A percentile compares a stretch with the other conserved stretches of the same genome.
These are phyloP conservation scores for Roridomyces roridus DNA, from an alignment of 768 basidiomycete genomes.

Conservation along the genomic window DNA sequence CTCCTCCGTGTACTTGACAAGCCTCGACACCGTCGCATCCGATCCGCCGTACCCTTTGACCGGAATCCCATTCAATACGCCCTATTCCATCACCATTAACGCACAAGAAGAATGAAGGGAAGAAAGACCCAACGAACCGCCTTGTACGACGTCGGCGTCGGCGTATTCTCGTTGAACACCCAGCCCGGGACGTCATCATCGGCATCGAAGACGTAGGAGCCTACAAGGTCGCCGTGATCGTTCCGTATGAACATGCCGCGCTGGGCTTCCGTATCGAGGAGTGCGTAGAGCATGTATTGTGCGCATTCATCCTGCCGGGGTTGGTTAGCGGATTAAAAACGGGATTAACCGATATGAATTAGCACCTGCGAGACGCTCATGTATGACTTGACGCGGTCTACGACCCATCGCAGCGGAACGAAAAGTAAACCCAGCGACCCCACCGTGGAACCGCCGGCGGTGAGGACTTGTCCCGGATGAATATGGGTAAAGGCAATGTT, in stretches of 20 bases:
- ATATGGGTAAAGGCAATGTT: slow-evolving; percentile 31
- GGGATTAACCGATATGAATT: no score
- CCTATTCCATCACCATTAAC: not conserved
- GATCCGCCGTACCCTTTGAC: slow-evolving; percentile 18
- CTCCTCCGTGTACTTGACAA: slow-evolving; percentile 5
- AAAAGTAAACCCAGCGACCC: not conserved
- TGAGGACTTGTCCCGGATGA: slow-evolving; percentile 27
- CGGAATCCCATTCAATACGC: slow-evolving; percentile 3
- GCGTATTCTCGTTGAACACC: not conserved
- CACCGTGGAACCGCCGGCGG: not conserved
- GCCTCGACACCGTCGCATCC: not conserved
- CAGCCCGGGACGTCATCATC: no score
- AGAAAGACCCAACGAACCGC: no score
- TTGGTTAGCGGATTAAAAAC: no score
- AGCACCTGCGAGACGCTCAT: not conserved
- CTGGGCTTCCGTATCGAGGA: slow-evolving; percentile 1
- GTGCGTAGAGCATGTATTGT: slow-evolving; percentile 10
- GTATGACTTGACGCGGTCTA: not conserved
- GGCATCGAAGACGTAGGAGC: not conserved
- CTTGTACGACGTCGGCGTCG: not conserved
- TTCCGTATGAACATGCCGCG: slow-evolving; percentile 6
- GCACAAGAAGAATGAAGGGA: no score
- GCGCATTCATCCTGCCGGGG: slow-evolving; percentile 18
- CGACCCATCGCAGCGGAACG: not conserved
- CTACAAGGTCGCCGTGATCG: not conserved